phyloP scores from a whole-genome alignment of 805 yeast genomes.

The Cephaloascus albidus region DNA sequence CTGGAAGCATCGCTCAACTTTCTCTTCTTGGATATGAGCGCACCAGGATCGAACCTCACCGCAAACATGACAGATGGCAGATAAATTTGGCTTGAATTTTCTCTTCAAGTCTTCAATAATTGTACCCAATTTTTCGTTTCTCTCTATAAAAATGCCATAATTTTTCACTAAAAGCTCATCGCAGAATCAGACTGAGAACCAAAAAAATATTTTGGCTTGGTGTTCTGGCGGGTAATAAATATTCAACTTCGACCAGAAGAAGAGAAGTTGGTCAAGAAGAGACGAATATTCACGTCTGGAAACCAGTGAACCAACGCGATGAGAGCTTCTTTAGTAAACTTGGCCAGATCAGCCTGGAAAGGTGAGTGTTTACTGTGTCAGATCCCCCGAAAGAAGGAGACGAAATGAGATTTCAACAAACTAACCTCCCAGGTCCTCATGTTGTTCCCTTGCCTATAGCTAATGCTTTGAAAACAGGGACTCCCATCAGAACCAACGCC shows the following conservation, averaged over 20 bases:
- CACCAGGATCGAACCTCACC: constrained; percentile 49
- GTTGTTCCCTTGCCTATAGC: constrained; percentile 92
- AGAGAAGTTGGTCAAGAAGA: too few relatives aligned
- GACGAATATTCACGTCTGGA: background rate
- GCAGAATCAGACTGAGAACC: too few relatives aligned
- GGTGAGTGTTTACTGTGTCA: constrained; percentile 16
- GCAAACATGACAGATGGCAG: too few relatives aligned
- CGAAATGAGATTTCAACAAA: background rate
- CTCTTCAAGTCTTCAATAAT: too few relatives aligned
- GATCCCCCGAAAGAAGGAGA: background rate
- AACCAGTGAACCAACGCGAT: constrained; percentile 9
- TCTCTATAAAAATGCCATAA: too few relatives aligned
- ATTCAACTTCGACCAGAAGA: too few relatives aligned
- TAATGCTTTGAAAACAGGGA: constrained; percentile 68
- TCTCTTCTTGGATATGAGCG: constrained; percentile 12
- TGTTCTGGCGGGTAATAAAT: too few relatives aligned
- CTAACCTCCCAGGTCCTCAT: constrained; percentile 79
- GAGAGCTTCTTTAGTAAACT: constrained; percentile 27
- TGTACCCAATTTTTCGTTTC: too few relatives aligned
- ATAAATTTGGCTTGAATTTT: too few relatives aligned
- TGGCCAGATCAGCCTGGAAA: constrained; percentile 53
- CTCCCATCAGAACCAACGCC: constrained; percentile 93
- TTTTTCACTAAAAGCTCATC: too few relatives aligned
- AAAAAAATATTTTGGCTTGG: too few relatives aligned
- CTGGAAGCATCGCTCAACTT: constrained; percentile 8